Evolutionary conservation across 2,329 filamentous ascomycete species (phyloP).

Genomic region (Aspergillus novofumigatus): DNA sequence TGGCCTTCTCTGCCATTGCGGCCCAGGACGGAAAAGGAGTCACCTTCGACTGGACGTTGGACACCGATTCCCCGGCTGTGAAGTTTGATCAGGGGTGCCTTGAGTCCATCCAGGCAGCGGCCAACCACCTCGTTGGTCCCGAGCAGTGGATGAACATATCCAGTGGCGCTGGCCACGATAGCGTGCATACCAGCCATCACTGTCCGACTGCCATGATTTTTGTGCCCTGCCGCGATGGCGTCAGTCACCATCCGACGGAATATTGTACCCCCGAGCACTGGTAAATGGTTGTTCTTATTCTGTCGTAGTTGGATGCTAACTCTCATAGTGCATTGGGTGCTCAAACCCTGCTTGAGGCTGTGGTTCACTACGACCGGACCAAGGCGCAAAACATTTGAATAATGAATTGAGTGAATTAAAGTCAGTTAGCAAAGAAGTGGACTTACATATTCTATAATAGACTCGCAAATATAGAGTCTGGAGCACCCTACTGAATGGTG

Average conservation of each 20-base stretch:
- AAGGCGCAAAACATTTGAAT: not conserved
- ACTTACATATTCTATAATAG: not conserved
- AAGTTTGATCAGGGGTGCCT: conserved; percentile 62
- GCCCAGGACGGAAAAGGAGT: conserved; percentile 48
- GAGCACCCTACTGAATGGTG: not conserved
- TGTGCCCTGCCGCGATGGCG: conserved; percentile 54
- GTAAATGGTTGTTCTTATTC: conserved; percentile 12
- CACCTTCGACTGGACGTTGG: conserved; percentile 52
- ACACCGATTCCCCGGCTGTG: conserved; percentile 55
- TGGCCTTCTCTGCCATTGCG: conserved; percentile 55
- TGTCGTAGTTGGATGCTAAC: not conserved
- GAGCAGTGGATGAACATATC: conserved; percentile 47
- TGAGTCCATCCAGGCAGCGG: conserved; percentile 54
- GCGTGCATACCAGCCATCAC: conserved; percentile 51
- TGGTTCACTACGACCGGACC: conserved; percentile 30
- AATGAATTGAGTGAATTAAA: not conserved
- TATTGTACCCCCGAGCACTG: conserved; percentile 49
- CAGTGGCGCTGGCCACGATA: conserved; percentile 58
- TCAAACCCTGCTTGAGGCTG: conserved; percentile 49
- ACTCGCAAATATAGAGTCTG: not conserved
- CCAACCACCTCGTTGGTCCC: conserved; percentile 51
- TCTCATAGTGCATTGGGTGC: conserved; percentile 23
- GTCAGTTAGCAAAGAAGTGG: not conserved
- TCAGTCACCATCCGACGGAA: conserved; percentile 57
- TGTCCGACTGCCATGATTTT: conserved; percentile 63